Evolutionary conservation across 2,329 filamentous ascomycete genomes (phyloP).

Genomic region (Curvularia sp.): DNA sequence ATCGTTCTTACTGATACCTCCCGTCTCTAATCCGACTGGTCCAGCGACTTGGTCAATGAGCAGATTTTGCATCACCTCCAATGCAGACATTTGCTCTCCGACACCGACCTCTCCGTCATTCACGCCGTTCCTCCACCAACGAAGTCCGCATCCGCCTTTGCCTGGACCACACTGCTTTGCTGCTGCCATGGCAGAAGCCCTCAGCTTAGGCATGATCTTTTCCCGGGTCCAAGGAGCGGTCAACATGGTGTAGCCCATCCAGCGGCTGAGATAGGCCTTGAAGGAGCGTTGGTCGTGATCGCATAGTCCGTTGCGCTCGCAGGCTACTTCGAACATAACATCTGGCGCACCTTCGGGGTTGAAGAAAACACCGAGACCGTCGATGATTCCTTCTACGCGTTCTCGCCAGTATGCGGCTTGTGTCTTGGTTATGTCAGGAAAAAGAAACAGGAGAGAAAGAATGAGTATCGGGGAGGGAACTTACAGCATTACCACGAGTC

Average conservation of each 20-base stretch:
- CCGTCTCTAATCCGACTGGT: constrained; percentile 57
- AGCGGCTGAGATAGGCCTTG: constrained; percentile 52
- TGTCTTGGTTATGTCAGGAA: constrained; percentile 20
- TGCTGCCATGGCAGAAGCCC: constrained; percentile 61
- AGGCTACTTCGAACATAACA: constrained; percentile 57
- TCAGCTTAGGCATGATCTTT: constrained; percentile 59
- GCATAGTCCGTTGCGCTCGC: constrained; percentile 54
- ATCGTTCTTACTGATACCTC: constrained; percentile 60
- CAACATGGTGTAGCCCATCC: constrained; percentile 51
- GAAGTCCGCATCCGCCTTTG: constrained; percentile 55
- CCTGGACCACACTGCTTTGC: constrained; percentile 62
- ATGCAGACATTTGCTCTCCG: constrained; percentile 65
- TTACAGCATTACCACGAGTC: constrained; percentile 35
- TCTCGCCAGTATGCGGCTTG: constrained; percentile 30
- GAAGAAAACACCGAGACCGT: constrained; percentile 53
- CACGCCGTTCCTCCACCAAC: constrained; percentile 50
- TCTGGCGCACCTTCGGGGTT: constrained; percentile 50
- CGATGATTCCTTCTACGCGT: constrained; percentile 42
- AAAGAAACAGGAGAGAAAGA: constrained; percentile 10
- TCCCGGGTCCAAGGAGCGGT: constrained; percentile 46
- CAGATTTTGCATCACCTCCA: constrained; percentile 62
- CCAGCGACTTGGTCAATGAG: constrained; percentile 42
- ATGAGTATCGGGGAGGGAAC: neutral
- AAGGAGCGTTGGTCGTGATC: constrained; percentile 56
- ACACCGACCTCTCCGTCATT: constrained; percentile 60